A percentile compares a stretch with the other conserved stretches of the same genome.
phyloP scores from a whole-genome alignment of 371 early-diverging fungal species.

The Saksenaea oblongispora region DNA sequence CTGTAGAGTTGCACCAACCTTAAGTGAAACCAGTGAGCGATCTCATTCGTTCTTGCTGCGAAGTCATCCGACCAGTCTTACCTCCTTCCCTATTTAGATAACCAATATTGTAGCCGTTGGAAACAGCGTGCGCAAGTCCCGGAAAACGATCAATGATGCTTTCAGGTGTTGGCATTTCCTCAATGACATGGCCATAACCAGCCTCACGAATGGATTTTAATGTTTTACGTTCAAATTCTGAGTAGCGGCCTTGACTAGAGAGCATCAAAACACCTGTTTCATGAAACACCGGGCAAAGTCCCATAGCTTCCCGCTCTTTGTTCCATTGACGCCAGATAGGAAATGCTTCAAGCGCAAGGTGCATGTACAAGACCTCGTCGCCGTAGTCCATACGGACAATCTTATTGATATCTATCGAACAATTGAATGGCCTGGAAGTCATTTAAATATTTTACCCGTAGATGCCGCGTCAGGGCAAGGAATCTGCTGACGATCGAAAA shows the following conservation, averaged over 20 bases:
- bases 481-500: constrained; percentile 44
- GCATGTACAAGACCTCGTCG: constrained; percentile 33
- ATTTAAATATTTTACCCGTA: constrained; percentile 21
- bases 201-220: constrained; percentile 38
- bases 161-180: constrained; percentile 26
- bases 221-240: constrained; percentile 29
- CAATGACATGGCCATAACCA: constrained; percentile 35
- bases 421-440: background rate
- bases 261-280: constrained; percentile 48
- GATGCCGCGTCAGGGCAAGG: constrained; percentile 51
- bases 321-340: constrained; percentile 58
- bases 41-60: background rate
- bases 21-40: background rate
- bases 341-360: constrained; percentile 42
- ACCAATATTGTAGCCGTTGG: constrained; percentile 28
- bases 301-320: constrained; percentile 31
- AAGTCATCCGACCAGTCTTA: background rate
- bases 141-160: constrained; percentile 34
- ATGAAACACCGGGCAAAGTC: constrained; percentile 32
- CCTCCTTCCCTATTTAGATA: constrained; percentile 41
- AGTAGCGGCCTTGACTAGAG: constrained; percentile 25
- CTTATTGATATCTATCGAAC: constrained; percentile 51
- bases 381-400: constrained; percentile 55
- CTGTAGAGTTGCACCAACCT: constrained; percentile 46
- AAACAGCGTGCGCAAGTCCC: constrained; percentile 29